A percentile compares a stretch with the other conserved stretches of the same genome.
Evolutionary conservation across 2,329 filamentous ascomycete genomes (phyloP).

Genomic region (Emericellopsis atlantica): DNA sequence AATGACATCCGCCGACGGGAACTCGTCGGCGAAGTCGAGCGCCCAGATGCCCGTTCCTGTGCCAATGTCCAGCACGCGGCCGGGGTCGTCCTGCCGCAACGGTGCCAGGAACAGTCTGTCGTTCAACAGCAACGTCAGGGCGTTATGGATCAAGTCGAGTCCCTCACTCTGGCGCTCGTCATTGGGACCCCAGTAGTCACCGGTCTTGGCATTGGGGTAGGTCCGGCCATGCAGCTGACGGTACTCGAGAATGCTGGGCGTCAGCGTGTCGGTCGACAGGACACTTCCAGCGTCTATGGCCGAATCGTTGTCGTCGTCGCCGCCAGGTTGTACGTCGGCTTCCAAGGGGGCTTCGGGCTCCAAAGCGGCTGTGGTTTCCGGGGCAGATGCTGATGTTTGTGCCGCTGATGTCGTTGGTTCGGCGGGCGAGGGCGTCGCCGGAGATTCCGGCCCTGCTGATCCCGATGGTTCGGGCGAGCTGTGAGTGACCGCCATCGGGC

Average conservation of each 20-base stretch:
- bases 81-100: constrained; percentile 1
- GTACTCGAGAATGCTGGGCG: constrained; percentile 21
- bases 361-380: not conserved
- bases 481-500: too few species aligned
- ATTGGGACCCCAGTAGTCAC: constrained; percentile 8
- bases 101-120: constrained; percentile 16
- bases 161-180: not conserved
- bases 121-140: constrained; percentile 18
- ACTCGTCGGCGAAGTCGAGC: constrained; percentile 5
- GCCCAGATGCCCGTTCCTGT: constrained; percentile 19
- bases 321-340: not conserved
- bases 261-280: constrained; percentile 17
- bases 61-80: constrained; percentile 16
- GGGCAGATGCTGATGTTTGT: not conserved
- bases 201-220: constrained; percentile 19
- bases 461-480: too few species aligned
- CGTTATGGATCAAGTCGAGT: constrained; percentile 18
- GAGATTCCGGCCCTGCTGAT: too few species aligned
- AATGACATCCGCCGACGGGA: constrained; percentile 11
- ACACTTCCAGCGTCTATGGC: constrained; percentile 8
- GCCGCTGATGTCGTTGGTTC: not conserved
- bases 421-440: too few species aligned
- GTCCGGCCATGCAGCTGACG: constrained; percentile 24
- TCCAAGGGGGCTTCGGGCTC: not conserved
- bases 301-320: not conserved